Base-by-base conservation (phyloP, 371 early-diverging fungal genomes). In the Mortierella sp. region DNA sequence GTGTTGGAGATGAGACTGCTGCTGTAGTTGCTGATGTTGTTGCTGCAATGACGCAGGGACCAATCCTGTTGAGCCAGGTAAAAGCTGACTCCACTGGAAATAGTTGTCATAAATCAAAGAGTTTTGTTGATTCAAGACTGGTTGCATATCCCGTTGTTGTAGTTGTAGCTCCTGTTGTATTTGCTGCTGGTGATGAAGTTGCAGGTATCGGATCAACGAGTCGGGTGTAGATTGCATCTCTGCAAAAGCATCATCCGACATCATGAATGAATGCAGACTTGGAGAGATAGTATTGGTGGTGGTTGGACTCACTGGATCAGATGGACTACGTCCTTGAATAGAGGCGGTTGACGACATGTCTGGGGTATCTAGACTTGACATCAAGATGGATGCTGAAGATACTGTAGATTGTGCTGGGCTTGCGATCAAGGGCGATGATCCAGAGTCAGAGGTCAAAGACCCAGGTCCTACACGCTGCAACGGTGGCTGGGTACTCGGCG, bases 101-200 rank as follows among this genome's bases (percentile, higher is more conserved):
- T 74, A 81, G 12, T 81, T 73, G 37, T 81, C 81, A 26, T 75
- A 81, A n/a, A 81, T 70, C 57, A 81, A 57, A 39, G 76, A 75
- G 22, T 81, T 81, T 20, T 81, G 81, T n/a, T 72, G 75, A 32
- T 75, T 81, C 64, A 79, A 30, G 16, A 79, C 22, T 2, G 80
- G 72, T 35, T 81, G 81, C 60, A 70, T 70, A 45, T 75, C 73
- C 39, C 63, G 66, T 18, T 73, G 74, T 18, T 71, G 75, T 18
- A 68, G 39, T 47, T 71, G 75, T 20, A 67, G 24, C 12, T 70
- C 71, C 16, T 79, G 80, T 28, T 69, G 72, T 28, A 66, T 65
- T 35, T 72, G 75, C 30, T 72, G 75, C 28, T 81, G 72, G 16
- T 81, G 81, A 37, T 75, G 76, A 9, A 69, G 72, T 35, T 81